Conservation (phyloP, 768 basidiomycete genomes). For the Arthromyces matolae region DNA sequence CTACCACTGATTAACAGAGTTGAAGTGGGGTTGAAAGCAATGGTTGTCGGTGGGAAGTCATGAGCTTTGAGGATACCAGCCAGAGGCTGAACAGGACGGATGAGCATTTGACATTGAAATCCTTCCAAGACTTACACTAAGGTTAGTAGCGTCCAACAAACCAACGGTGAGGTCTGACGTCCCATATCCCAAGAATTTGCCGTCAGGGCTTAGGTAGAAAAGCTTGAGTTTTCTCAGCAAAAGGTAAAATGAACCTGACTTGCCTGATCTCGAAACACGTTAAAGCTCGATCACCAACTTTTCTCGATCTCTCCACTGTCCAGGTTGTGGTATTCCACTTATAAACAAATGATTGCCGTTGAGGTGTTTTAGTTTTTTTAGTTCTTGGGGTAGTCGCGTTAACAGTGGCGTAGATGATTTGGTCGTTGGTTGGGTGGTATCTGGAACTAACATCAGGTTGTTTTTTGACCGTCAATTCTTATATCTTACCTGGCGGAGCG, state of each 20-base stretch:
- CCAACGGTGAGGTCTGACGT: conserved; percentile 85
- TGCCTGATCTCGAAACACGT: conserved; percentile 91
- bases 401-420: conserved; percentile 63
- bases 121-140: conserved; percentile 55
- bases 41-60: conserved; percentile 87
- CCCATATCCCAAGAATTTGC: conserved; percentile 80
- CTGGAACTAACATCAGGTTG: conserved; percentile 30
- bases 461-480: not conserved
- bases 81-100: conserved; percentile 56
- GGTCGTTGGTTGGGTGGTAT: conserved; percentile 49
- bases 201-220: conserved; percentile 70
- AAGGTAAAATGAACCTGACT: conserved; percentile 15
- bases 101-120: not conserved
- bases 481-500: conserved; percentile 51
- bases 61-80: conserved; percentile 89
- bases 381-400: conserved; percentile 65
- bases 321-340: conserved; percentile 75
- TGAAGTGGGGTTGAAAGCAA: conserved; percentile 83
- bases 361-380: conserved; percentile 47
- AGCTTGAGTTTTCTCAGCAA: conserved; percentile 3
- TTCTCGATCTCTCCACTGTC: conserved; percentile 61
- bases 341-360: conserved; percentile 59
- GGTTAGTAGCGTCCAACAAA: conserved; percentile 72
- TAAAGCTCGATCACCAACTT: conserved; percentile 73
- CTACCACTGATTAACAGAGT: conserved; percentile 85